These are phyloP conservation scores for Colletotrichum brevisporum DNA, from an alignment of 2,329 filamentous ascomycete species.

Conservation along the genomic window DNA sequence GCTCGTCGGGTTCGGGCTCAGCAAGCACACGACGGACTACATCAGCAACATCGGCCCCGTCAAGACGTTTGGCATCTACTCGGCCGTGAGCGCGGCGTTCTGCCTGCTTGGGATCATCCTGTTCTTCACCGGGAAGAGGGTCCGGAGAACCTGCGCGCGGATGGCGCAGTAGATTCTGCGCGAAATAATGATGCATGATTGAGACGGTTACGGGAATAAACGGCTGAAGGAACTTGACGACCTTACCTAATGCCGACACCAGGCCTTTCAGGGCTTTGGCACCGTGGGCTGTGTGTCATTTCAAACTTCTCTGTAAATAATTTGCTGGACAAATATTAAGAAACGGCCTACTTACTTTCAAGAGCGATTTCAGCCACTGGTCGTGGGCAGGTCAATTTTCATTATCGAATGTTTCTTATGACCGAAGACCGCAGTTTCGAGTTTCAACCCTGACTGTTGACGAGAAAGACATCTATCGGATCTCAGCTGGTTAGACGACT, in stretches of 20 bases:
- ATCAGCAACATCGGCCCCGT: constrained; percentile 41
- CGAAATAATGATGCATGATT: neutral
- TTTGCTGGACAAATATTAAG: neutral
- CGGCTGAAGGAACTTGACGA: too few species aligned
- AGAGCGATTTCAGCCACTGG: neutral
- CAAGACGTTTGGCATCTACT: constrained; percentile 35
- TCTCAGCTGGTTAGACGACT: too few species aligned
- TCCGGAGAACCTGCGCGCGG: constrained; percentile 16
- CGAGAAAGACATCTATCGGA: too few species aligned
- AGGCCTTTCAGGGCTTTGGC: neutral
- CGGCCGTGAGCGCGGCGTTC: constrained; percentile 28
- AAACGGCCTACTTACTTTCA: neutral
- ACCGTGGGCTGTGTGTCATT: neutral
- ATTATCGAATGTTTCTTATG: too few species aligned
- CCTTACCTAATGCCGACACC: neutral
- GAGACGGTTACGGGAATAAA: neutral
- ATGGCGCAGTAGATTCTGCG: constrained; percentile 12
- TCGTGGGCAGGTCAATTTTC: neutral
- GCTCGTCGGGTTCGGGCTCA: constrained; percentile 32
- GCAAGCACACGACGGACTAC: constrained; percentile 36
- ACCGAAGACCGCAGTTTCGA: too few species aligned
- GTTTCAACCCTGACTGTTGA: too few species aligned
- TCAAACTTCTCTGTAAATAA: neutral
- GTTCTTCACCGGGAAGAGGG: constrained; percentile 28
- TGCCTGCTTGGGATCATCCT: constrained; percentile 26